A percentile compares a stretch with the other conserved stretches of the same genome.
These are phyloP conservation scores for Monilinia aucupariae DNA, from an alignment of 2,329 filamentous ascomycete genomes.

Conservation along the genomic window DNA sequence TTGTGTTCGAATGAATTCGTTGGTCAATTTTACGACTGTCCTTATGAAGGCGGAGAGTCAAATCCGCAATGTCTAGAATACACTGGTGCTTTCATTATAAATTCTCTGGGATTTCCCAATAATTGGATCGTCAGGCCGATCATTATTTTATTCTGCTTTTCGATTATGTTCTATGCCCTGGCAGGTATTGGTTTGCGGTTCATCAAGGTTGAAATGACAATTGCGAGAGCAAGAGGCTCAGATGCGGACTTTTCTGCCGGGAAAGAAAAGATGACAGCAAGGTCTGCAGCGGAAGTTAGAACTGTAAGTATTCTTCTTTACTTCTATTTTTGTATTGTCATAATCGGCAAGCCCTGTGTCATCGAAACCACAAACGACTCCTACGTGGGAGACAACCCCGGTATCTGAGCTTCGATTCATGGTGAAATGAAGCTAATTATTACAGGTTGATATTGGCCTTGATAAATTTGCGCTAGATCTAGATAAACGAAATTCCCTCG, in stretches of 20 bases:
- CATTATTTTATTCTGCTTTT: conserved; percentile 55
- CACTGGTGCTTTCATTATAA: conserved; percentile 63
- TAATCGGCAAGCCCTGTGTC: background rate
- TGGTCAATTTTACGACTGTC: conserved; percentile 68
- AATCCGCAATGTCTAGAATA: conserved; percentile 65
- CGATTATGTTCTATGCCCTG: conserved; percentile 55
- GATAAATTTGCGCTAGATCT: conserved; percentile 59
- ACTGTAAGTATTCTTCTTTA: conserved; percentile 31
- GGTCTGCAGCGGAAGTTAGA: conserved; percentile 49
- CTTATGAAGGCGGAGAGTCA: conserved; percentile 52
- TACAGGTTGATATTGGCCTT: conserved; percentile 55
- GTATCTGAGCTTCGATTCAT: background rate
- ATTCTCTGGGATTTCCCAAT: conserved; percentile 60
- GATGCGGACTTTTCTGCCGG: conserved; percentile 61
- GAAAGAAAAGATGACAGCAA: conserved; percentile 61
- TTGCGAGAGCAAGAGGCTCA: conserved; percentile 54
- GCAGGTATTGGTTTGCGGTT: conserved; percentile 59
- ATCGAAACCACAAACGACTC: too few species aligned
- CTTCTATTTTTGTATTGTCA: background rate
- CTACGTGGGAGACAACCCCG: background rate
- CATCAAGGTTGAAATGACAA: conserved; percentile 61
- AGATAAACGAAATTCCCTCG: conserved; percentile 52
- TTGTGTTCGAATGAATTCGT: conserved; percentile 68
- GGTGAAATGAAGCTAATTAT: background rate
- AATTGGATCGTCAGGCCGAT: conserved; percentile 66